These are phyloP conservation scores for Carex sylvatica DNA, from an alignment of 202 grass and related monocot genomes.

Conservation along the genomic window DNA sequence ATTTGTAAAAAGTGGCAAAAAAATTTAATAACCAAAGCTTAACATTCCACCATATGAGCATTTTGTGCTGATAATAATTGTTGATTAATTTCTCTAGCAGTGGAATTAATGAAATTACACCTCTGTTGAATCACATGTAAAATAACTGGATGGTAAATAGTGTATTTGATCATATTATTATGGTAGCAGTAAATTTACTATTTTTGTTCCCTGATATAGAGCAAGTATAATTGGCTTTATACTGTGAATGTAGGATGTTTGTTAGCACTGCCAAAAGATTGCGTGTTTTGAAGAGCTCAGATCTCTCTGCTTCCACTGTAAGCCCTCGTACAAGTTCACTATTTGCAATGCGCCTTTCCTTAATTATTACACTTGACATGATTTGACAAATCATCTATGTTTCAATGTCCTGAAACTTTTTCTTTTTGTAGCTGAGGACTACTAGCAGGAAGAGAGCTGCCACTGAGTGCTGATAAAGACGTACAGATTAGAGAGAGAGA, in stretches of 20 bases:
- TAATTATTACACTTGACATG: background rate
- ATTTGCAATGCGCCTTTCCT: background rate
- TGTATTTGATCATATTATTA: background rate
- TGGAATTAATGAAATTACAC: background rate
- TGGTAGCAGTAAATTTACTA: background rate
- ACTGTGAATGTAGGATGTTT: conserved; percentile 65
- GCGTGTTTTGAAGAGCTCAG: conserved; percentile 76
- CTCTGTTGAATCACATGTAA: background rate
- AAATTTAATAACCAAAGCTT: background rate
- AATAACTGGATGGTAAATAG: background rate
- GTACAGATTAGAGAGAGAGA: background rate
- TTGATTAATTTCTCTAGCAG: background rate
- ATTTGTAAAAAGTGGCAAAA: background rate
- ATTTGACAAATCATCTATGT: conserved; percentile 16
- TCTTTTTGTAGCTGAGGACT: conserved; percentile 37
- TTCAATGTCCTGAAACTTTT: conserved; percentile 5
- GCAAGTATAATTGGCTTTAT: conserved; percentile 10
- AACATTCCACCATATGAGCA: background rate
- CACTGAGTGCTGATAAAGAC: conserved; percentile 38
- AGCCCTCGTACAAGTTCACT: conserved; percentile 10
- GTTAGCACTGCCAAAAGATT: conserved; percentile 73
- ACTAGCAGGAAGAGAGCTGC: conserved; percentile 70
- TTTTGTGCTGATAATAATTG: background rate
- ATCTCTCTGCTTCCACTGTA: conserved; percentile 50
- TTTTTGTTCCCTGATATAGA: background rate